Evolutionary conservation across 2,329 filamentous ascomycete species (phyloP).

Genomic region (Penicillium sp.): DNA sequence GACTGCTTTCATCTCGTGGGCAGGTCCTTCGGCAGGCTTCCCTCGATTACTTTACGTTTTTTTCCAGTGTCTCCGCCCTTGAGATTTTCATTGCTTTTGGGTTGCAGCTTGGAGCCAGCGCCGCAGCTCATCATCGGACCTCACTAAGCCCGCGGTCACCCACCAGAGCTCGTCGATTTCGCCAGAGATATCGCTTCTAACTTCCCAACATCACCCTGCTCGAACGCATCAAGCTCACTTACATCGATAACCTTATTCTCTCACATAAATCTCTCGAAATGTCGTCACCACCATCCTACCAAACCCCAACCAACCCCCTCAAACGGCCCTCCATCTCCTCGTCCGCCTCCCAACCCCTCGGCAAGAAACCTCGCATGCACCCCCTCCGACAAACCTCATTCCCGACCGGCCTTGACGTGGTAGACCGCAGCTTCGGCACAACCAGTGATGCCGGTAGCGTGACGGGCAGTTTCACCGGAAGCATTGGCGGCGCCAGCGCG

Average conservation of each 20-base stretch:
- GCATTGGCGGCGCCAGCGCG: constrained; percentile 40
- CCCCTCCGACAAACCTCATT: constrained; percentile 53
- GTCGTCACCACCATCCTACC: constrained; percentile 42
- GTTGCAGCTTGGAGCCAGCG: background rate
- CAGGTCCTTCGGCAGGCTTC: background rate
- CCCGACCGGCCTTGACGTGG: constrained; percentile 37
- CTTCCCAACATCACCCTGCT: background rate
- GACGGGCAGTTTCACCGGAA: constrained; percentile 47
- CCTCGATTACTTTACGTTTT: background rate
- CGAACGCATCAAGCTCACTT: background rate
- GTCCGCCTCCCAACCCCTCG: constrained; percentile 35
- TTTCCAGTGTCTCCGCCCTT: too few species aligned
- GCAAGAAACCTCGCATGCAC: constrained; percentile 44
- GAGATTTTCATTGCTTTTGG: too few species aligned
- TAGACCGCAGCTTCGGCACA: constrained; percentile 33
- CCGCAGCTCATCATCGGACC: background rate
- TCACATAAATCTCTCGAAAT: constrained; percentile 27
- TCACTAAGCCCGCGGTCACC: background rate
- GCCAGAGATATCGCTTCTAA: background rate
- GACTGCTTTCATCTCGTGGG: background rate
- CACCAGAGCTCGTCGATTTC: background rate
- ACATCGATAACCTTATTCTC: background rate
- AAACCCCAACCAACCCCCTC: constrained; percentile 36
- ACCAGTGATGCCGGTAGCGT: constrained; percentile 45
- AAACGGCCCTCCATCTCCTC: constrained; percentile 48